These are phyloP conservation scores for Neoascochyta sp. DNA, from an alignment of 2,329 filamentous ascomycete genomes.

Conservation along the genomic window DNA sequence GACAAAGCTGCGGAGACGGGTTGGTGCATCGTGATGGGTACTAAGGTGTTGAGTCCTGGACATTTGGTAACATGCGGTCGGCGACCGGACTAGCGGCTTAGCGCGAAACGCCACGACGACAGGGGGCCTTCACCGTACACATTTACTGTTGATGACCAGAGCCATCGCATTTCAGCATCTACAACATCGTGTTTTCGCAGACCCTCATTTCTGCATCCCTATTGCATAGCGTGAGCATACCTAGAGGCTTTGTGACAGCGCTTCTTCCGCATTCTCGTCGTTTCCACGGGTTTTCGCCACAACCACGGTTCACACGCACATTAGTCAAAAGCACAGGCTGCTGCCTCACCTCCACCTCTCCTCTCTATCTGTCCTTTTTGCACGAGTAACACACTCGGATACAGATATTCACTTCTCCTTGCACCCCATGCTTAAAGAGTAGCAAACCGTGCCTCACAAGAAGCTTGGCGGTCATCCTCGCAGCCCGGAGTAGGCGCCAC, in stretches of 20 bases:
- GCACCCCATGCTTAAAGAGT: too few relatives aligned
- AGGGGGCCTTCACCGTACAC: conserved; percentile 8
- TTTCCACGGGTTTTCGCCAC: conserved; percentile 27
- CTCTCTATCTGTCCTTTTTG: too few relatives aligned
- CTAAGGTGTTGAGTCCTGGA: conserved; percentile 19
- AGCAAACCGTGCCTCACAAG: too few relatives aligned
- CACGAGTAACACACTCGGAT: too few relatives aligned
- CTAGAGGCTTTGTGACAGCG: conserved; percentile 13
- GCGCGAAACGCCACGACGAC: conserved; percentile 6
- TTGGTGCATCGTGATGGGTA: conserved; percentile 10
- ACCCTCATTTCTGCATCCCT: conserved; percentile 9
- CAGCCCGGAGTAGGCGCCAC: too few relatives aligned
- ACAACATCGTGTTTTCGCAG: too few relatives aligned
- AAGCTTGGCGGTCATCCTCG: too few relatives aligned
- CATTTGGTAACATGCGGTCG: conserved; percentile 22
- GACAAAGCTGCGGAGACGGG: conserved; percentile 8
- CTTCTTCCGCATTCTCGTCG: conserved; percentile 18
- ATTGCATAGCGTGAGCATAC: conserved; percentile 33
- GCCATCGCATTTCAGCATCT: conserved; percentile 4
- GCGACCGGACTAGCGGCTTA: conserved; percentile 8
- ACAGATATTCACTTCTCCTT: too few relatives aligned
- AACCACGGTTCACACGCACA: conserved; percentile 7
- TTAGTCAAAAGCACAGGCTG: conserved; percentile 1
- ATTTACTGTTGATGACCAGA: conserved; percentile 1
- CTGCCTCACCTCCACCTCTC: not conserved